Evolutionary conservation across 257 asterid species (phyloP), one percentile per base, ranked within the genome.

Genomic region (Fraxinus americana): DNA sequence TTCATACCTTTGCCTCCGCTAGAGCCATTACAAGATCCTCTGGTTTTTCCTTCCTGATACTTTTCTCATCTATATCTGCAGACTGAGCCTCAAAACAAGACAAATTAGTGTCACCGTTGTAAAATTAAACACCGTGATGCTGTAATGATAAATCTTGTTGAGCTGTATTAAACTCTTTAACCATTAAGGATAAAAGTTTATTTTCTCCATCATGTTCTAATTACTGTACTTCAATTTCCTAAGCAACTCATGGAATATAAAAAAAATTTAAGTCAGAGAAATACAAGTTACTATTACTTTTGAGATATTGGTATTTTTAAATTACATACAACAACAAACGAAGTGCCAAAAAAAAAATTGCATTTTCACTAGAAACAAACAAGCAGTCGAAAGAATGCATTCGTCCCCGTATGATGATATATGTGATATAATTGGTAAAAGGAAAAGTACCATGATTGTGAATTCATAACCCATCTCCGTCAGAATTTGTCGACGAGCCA

Each of bases 401-500:
- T 57, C 29, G 66, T 57, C 66, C 25, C 11, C 8, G 66, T n/a
- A 57, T 19, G 66, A 5, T 7, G 27, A n/a, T n/a, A 43, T 57
- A 57, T 17, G 11, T 17, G 8, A 57, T n/a, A n/a, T 57, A 57
- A 43, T 43, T n/a, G 27, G 66, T n/a, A 4, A n/a, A n/a, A 57
- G n/a, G n/a, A 59, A 66, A 77, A 76, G 63, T 81, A 93, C 97
- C 96, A 89, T 72, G 74, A 93, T 72, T 69, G 90, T 81, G 78
- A 93, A 93, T 23, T 86, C 87, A 54, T 89, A 91, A 67, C 97
- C 96, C 98, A 93, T 93, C 79, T 89, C 96, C 10, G 92, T 75
- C 16, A 93, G 86, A 87, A 93, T 93, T 80, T 82, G 80, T 4
- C 91, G 88, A 75, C 98, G 98, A 70, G 98, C 92, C 85, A 81